phyloP scores from a whole-genome alignment of 441 rosid genomes.

The Adansonia rubrostipa region DNA sequence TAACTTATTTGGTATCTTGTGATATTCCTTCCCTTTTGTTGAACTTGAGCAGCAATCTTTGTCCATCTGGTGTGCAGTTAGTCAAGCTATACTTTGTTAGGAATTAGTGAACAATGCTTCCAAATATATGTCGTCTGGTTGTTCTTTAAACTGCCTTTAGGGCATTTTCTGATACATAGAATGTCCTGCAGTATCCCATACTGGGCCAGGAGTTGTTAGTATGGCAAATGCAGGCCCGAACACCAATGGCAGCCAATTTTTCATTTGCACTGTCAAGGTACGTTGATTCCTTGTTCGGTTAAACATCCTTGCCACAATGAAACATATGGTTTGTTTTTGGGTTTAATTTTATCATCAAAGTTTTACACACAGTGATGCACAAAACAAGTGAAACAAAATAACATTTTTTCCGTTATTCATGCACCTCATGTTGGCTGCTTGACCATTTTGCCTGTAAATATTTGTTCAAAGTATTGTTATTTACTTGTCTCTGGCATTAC shows the following conservation, averaged over 20 bases:
- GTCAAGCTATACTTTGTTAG: background rate
- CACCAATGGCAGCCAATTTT: slow-evolving; percentile 38
- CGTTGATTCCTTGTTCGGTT: background rate
- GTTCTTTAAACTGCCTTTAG: slow-evolving; percentile 9
- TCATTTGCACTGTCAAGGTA: slow-evolving; percentile 77
- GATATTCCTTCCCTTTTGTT: background rate
- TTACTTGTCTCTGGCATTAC: background rate
- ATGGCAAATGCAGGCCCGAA: slow-evolving; percentile 77
- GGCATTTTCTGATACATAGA: slow-evolving; percentile 8
- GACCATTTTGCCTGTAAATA: background rate
- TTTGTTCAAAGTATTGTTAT: background rate
- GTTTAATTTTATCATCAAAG: background rate
- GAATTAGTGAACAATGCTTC: background rate
- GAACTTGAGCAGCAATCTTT: background rate
- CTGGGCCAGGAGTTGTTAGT: slow-evolving; percentile 64
- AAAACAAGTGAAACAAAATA: background rate
- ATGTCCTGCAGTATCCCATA: slow-evolving; percentile 59
- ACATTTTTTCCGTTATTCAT: no score
- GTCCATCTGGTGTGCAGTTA: background rate
- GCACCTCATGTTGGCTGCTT: background rate
- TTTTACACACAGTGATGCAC: background rate
- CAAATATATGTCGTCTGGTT: background rate
- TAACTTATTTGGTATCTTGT: background rate
- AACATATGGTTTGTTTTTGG: background rate
- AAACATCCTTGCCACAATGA: background rate